Conservation (phyloP, 2,329 filamentous ascomycete species). For the Penicillium sp. region DNA sequence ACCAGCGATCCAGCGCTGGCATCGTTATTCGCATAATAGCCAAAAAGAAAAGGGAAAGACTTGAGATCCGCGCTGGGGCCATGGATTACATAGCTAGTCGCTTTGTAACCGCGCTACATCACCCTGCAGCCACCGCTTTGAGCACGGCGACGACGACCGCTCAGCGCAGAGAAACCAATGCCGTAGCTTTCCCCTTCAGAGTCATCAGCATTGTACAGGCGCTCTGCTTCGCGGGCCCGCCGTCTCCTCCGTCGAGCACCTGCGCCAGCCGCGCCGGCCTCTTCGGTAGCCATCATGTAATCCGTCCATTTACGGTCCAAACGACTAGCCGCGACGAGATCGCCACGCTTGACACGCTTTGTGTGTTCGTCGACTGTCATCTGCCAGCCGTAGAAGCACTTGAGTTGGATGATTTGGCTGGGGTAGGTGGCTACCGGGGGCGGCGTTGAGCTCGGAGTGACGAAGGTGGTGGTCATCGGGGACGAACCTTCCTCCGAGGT, state of each 20-base stretch:
- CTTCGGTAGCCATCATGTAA: conserved; percentile 90
- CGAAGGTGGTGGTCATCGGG: conserved; percentile 30
- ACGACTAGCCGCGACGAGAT: conserved; percentile 73
- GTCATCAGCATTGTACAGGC: conserved; percentile 79
- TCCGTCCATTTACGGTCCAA: conserved; percentile 91
- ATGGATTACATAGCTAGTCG: too few species aligned
- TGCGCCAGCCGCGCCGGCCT: conserved; percentile 66
- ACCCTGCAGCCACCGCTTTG: conserved; percentile 67
- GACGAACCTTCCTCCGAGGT: conserved; percentile 24
- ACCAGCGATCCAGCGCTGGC: conserved; percentile 23
- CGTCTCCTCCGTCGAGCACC: conserved; percentile 73
- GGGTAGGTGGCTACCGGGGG: conserved; percentile 58
- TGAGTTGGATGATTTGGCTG: conserved; percentile 79
- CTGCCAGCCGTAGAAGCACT: conserved; percentile 95
- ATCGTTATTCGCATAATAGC: not conserved
- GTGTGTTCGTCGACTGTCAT: conserved; percentile 93
- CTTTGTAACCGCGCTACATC: conserved; percentile 60
- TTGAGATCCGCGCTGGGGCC: too few species aligned
- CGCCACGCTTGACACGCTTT: conserved; percentile 78
- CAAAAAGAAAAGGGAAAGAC: not conserved
- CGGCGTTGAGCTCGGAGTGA: conserved; percentile 26
- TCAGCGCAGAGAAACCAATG: conserved; percentile 41
- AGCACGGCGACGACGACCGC: conserved; percentile 62
- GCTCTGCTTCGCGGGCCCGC: conserved; percentile 78
- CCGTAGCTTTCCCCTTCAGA: conserved; percentile 59